phyloP scores from a whole-genome alignment of 2,329 filamentous ascomycete species.

The Penicillium decumbens region DNA sequence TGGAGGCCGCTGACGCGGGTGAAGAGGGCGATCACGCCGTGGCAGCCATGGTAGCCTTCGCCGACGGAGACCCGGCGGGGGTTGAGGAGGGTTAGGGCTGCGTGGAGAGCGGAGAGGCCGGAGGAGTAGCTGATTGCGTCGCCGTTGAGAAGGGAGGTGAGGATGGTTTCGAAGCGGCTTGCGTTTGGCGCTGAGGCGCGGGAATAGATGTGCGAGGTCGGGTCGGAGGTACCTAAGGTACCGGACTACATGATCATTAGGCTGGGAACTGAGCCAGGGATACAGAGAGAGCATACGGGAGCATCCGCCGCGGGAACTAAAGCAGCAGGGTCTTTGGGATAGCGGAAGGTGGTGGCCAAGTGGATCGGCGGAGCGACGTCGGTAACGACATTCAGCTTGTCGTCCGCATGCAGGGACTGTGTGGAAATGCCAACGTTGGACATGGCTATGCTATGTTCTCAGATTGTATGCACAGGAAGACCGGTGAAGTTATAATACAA shows the following conservation, averaged over 20 bases:
- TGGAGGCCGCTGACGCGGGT: constrained; percentile 69
- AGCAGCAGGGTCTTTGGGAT: constrained; percentile 63
- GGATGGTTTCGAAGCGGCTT: constrained; percentile 77
- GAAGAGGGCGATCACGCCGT: constrained; percentile 73
- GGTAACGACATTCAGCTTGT: constrained; percentile 65
- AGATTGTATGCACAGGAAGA: constrained; percentile 18
- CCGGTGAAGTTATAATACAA: constrained; percentile 15
- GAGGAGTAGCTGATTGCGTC: constrained; percentile 74
- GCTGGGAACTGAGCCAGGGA: no score
- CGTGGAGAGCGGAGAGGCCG: constrained; percentile 84
- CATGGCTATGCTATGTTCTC: constrained; percentile 28
- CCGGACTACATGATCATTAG: constrained; percentile 14
- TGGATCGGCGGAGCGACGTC: constrained; percentile 88
- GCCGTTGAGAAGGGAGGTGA: constrained; percentile 63
- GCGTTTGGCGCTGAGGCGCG: constrained; percentile 73
- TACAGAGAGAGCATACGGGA: constrained; percentile 45
- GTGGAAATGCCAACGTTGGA: constrained; percentile 53
- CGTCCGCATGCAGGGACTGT: constrained; percentile 74
- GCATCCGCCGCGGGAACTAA: constrained; percentile 51
- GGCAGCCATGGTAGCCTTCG: constrained; percentile 87
- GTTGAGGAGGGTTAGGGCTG: constrained; percentile 75
- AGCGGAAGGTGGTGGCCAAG: constrained; percentile 86
- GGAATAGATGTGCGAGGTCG: constrained; percentile 69
- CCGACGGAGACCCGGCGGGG: constrained; percentile 78
- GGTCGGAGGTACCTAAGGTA: constrained; percentile 11